These are phyloP conservation scores for Ciborinia camelliae DNA, from an alignment of 2,329 filamentous ascomycete genomes.

Conservation along the genomic window DNA sequence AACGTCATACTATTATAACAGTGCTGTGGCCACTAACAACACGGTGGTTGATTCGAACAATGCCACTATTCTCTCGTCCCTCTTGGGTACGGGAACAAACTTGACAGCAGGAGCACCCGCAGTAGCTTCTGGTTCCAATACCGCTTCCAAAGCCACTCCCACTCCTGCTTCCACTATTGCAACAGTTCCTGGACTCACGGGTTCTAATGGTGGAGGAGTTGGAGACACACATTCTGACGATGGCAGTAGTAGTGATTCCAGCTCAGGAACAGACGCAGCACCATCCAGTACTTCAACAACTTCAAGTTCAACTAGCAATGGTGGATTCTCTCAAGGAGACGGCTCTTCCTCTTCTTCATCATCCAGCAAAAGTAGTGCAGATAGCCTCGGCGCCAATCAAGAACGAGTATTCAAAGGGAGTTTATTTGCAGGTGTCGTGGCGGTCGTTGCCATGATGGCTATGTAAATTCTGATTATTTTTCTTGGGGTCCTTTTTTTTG, in stretches of 20 bases:
- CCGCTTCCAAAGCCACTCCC: slow-evolving; percentile 35
- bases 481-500: not conserved
- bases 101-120: slow-evolving; percentile 52
- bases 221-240: not conserved
- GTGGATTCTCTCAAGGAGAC: slow-evolving; percentile 37
- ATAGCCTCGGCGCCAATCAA: slow-evolving; percentile 28
- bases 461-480: slow-evolving; percentile 24
- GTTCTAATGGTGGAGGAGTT: slow-evolving; percentile 39
- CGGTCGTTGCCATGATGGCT: slow-evolving; percentile 36
- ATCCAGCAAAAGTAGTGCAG: slow-evolving; percentile 26
- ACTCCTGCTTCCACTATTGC: slow-evolving; percentile 36
- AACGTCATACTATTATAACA: slow-evolving; percentile 73
- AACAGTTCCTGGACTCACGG: slow-evolving; percentile 55
- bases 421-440: slow-evolving; percentile 35
- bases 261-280: slow-evolving; percentile 23
- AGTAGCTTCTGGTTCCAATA: slow-evolving; percentile 34
- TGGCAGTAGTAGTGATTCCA: slow-evolving; percentile 6
- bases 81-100: slow-evolving; percentile 77
- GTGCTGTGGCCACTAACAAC: slow-evolving; percentile 64
- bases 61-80: slow-evolving; percentile 70
- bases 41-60: slow-evolving; percentile 75
- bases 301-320: slow-evolving; percentile 28
- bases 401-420: slow-evolving; percentile 34
- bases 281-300: slow-evolving; percentile 25
- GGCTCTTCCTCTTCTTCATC: slow-evolving; percentile 6